Percentiles rank a stretch among this genome's conserved stretches.
These are phyloP conservation scores for Dinochytrium kinnereticum DNA, from an alignment of 371 early-diverging fungal species.

Conservation along the genomic window DNA sequence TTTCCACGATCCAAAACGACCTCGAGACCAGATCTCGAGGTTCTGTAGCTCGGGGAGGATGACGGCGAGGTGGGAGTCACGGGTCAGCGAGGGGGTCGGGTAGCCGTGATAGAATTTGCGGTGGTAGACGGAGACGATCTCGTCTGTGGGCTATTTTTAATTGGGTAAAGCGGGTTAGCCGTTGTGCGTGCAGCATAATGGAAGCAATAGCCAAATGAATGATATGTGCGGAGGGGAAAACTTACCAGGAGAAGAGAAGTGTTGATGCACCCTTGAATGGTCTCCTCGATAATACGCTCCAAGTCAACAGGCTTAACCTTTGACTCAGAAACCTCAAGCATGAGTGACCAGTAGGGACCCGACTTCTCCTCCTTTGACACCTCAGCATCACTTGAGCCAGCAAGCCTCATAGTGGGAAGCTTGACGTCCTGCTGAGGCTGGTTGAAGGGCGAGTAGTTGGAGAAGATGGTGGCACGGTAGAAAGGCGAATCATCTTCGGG, in stretches of 20 bases:
- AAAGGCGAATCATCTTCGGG: slow-evolving; percentile 38
- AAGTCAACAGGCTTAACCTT: slow-evolving; percentile 36
- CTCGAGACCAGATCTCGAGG: slow-evolving; percentile 39
- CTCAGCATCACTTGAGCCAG: slow-evolving; percentile 6
- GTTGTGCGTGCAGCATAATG: too few species aligned
- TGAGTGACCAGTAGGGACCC: slow-evolving; percentile 46
- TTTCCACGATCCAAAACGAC: slow-evolving; percentile 46
- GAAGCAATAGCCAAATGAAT: too few species aligned
- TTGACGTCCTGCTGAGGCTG: slow-evolving; percentile 21
- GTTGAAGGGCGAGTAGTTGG: slow-evolving; percentile 43
- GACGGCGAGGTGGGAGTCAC: slow-evolving; percentile 31
- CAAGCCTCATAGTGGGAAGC: slow-evolving; percentile 34
- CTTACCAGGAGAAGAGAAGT: slow-evolving; percentile 31
- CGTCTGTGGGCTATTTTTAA: slow-evolving; percentile 22
- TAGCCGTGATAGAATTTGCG: slow-evolving; percentile 41
- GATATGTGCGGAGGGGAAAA: neutral
- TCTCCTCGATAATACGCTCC: slow-evolving; percentile 30
- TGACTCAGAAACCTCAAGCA: slow-evolving; percentile 44
- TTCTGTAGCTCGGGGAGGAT: slow-evolving; percentile 35
- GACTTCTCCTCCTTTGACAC: slow-evolving; percentile 18
- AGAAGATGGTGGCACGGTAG: slow-evolving; percentile 45
- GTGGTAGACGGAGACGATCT: slow-evolving; percentile 41
- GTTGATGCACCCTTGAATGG: slow-evolving; percentile 40
- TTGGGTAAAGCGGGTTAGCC: neutral
- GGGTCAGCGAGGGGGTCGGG: slow-evolving; percentile 42